Conservation (phyloP, 768 basidiomycete species). For the Termitomyces heimii region DNA sequence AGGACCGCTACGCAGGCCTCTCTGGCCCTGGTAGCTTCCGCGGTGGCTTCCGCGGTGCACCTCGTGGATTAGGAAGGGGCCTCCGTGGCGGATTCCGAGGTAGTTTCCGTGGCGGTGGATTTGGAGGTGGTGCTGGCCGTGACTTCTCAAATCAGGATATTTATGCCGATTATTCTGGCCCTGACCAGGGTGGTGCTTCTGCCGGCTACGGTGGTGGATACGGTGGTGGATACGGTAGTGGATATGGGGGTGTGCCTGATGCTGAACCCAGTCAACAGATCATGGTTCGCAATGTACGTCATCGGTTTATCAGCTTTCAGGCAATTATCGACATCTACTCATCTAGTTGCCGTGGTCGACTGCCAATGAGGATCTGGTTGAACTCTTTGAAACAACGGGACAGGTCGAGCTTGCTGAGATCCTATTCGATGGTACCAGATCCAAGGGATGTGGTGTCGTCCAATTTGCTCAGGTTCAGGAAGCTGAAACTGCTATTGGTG, state of each 20-base stretch:
- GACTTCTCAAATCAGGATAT: slow-evolving; percentile 86
- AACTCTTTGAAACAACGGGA: slow-evolving; percentile 96
- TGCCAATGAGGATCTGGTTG: slow-evolving; percentile 96
- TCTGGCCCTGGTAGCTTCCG: slow-evolving; percentile 65
- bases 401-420: slow-evolving; percentile 95
- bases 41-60: slow-evolving; percentile 41
- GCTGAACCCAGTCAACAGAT: slow-evolving; percentile 95
- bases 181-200: slow-evolving; percentile 57
- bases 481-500: slow-evolving; percentile 92
- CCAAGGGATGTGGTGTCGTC: slow-evolving; percentile 93
- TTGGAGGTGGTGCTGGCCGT: slow-evolving; percentile 51
- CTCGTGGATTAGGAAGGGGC: slow-evolving; percentile 26
- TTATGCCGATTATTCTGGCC: slow-evolving; percentile 90
- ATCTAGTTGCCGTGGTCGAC: slow-evolving; percentile 94
- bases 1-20: slow-evolving; percentile 88
- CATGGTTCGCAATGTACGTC: slow-evolving; percentile 94
- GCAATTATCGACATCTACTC: not conserved
- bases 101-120: slow-evolving; percentile 49
- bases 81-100: slow-evolving; percentile 42
- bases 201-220: slow-evolving; percentile 27
- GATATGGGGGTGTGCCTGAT: slow-evolving; percentile 30
- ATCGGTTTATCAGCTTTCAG: not conserved
- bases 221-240: slow-evolving; percentile 27
- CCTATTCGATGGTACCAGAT: slow-evolving; percentile 85
- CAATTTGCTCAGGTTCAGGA: slow-evolving; percentile 86